These are phyloP conservation scores for Umbilicus rupestris DNA, from an alignment of 164 flowering plant genomes.

Conservation along the genomic window DNA sequence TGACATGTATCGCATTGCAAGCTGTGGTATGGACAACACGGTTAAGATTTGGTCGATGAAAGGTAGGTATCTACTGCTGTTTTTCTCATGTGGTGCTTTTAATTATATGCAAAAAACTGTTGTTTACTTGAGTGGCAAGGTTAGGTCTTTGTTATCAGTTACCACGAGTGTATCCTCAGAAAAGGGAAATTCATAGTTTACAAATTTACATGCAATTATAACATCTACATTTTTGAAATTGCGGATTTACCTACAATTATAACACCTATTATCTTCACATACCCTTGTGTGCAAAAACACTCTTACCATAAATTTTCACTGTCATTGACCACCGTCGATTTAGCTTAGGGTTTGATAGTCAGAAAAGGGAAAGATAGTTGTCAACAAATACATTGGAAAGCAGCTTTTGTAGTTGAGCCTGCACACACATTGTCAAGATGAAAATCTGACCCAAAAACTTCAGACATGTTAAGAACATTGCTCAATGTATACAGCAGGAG, in stretches of 20 bases:
- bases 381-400: too few species aligned
- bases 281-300: not conserved
- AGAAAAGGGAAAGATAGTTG: too few species aligned
- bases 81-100: not conserved
- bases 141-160: not conserved
- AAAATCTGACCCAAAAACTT: too few species aligned
- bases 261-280: not conserved
- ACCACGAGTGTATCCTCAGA: not conserved
- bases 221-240: not conserved
- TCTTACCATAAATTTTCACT: not conserved
- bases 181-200: not conserved
- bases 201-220: not conserved
- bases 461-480: too few species aligned
- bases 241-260: not conserved
- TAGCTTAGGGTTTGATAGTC: too few species aligned
- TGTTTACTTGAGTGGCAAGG: too few species aligned
- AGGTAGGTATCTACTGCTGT: constrained; percentile 34
- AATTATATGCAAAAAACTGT: not conserved
- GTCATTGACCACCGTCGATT: too few species aligned
- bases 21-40: constrained; percentile 99
- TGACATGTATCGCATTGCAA: constrained; percentile 85
- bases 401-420: too few species aligned
- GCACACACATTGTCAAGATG: too few species aligned
- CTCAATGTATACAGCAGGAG: too few species aligned
- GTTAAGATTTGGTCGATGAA: constrained; percentile 99